Evolutionary conservation across 352 stramenopile species (phyloP).

Genomic region (Peronospora destructor): DNA sequence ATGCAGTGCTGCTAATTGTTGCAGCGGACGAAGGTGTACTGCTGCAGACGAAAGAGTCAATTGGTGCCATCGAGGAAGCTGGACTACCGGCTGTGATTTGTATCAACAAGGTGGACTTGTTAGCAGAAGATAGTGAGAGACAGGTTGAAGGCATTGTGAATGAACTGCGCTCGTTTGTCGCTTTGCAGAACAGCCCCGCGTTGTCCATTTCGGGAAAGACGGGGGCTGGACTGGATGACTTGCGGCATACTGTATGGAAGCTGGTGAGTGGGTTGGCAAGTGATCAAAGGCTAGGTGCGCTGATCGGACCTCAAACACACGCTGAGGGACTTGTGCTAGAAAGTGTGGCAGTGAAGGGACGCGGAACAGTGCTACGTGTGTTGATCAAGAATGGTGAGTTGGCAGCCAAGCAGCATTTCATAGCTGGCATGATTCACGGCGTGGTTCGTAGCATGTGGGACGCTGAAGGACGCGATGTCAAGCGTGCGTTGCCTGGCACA

Average conservation of each 20-base stretch:
- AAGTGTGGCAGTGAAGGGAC: conserved; percentile 55
- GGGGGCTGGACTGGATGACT: conserved; percentile 42
- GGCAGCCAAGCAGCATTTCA: conserved; percentile 65
- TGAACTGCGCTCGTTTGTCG: conserved; percentile 75
- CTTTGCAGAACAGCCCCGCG: conserved; percentile 63
- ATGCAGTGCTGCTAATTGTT: conserved; percentile 95
- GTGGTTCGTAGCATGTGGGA: conserved; percentile 57
- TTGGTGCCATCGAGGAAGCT: conserved; percentile 78
- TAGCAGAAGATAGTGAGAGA: conserved; percentile 23
- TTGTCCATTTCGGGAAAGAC: conserved; percentile 73
- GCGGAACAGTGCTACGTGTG: conserved; percentile 64
- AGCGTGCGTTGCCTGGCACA: conserved; percentile 45
- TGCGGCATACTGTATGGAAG: conserved; percentile 38
- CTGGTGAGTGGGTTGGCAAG: conserved; percentile 27
- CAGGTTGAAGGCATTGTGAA: conserved; percentile 42
- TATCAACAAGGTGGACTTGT: conserved; percentile 87
- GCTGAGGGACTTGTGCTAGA: conserved; percentile 71
- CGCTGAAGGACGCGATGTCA: conserved; percentile 49
- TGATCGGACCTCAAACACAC: conserved; percentile 28
- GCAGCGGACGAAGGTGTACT: conserved; percentile 97
- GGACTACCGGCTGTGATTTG: conserved; percentile 68
- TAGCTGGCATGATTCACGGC: conserved; percentile 82
- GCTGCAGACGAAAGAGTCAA: conserved; percentile 97
- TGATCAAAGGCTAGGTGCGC: conserved; percentile 33
- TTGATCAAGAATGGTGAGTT: conserved; percentile 64